These are phyloP conservation scores for Annulohypoxylon maeteangense DNA, from an alignment of 495 filamentous ascomycete species.

Conservation along the genomic window DNA sequence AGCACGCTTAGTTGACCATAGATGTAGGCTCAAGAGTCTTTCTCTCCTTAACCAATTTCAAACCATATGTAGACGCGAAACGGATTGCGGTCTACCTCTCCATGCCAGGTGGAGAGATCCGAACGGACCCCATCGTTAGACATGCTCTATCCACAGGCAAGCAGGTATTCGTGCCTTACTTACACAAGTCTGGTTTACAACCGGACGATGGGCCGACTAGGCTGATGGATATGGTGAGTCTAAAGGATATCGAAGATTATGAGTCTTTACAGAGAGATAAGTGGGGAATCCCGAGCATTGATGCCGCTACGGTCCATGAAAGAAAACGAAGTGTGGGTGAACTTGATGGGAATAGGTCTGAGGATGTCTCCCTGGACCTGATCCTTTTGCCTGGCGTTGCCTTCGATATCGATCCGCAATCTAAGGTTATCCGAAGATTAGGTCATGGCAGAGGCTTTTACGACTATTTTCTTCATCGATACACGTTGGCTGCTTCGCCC, in stretches of 20 bases:
- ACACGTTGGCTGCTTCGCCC: conserved; percentile 59
- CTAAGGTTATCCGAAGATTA: conserved; percentile 70
- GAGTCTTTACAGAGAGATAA: conserved; percentile 76
- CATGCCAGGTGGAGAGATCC: conserved; percentile 87
- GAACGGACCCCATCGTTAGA: conserved; percentile 80
- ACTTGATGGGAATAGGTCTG: conserved; percentile 57
- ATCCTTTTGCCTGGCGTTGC: conserved; percentile 95
- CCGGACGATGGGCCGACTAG: conserved; percentile 61
- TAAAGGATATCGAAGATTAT: conserved; percentile 78
- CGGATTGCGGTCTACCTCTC: conserved; percentile 89
- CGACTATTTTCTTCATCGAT: conserved; percentile 87
- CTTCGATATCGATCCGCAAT: conserved; percentile 72
- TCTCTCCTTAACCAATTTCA: conserved; percentile 63
- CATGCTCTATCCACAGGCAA: conserved; percentile 83
- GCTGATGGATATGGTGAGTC: conserved; percentile 92
- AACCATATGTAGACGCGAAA: conserved; percentile 72
- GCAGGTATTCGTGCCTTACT: conserved; percentile 89
- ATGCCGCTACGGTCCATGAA: conserved; percentile 65
- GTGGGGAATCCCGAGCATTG: conserved; percentile 92
- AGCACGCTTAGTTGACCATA: conserved; percentile 18
- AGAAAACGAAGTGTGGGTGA: conserved; percentile 77
- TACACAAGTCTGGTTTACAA: conserved; percentile 67
- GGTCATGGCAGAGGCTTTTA: conserved; percentile 98
- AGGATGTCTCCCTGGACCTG: conserved; percentile 71
- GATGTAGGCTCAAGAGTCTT: conserved; percentile 67